These are phyloP conservation scores for Tulasnella calospora DNA, from an alignment of 768 basidiomycete genomes.

Conservation along the genomic window DNA sequence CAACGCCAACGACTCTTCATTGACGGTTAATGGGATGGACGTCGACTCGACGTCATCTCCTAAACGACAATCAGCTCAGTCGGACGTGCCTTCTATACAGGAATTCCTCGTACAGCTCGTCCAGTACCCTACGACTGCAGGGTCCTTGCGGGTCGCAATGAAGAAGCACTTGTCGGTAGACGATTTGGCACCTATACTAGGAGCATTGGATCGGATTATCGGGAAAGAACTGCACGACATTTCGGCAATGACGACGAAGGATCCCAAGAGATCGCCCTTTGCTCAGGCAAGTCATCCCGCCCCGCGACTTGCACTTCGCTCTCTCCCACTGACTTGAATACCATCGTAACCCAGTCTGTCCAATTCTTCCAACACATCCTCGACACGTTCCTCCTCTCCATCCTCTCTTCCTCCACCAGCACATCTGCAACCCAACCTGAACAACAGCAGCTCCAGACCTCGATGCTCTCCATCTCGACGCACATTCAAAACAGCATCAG, in stretches of 20 bases:
- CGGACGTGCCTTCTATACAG: background rate
- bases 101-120: background rate
- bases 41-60: background rate
- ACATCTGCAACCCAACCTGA: background rate
- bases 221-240: background rate
- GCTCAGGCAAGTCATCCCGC: background rate
- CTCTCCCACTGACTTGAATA: background rate
- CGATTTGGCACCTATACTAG: background rate
- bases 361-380: constrained; percentile 10
- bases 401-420: background rate
- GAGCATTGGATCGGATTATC: background rate
- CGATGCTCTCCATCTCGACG: background rate
- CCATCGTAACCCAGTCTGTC: background rate
- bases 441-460: background rate
- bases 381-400: constrained; percentile 17
- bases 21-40: background rate
- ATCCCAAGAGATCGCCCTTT: background rate
- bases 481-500: background rate
- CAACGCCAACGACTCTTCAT: no score
- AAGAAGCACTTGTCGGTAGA: constrained; percentile 16
- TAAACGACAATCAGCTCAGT: background rate
- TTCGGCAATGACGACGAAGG: background rate
- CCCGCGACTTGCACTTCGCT: background rate
- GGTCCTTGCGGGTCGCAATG: constrained; percentile 4
- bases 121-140: background rate